These are phyloP conservation scores for Eucalyptus caleyi DNA, from an alignment of 345 rosid species.

Conservation along the genomic window DNA sequence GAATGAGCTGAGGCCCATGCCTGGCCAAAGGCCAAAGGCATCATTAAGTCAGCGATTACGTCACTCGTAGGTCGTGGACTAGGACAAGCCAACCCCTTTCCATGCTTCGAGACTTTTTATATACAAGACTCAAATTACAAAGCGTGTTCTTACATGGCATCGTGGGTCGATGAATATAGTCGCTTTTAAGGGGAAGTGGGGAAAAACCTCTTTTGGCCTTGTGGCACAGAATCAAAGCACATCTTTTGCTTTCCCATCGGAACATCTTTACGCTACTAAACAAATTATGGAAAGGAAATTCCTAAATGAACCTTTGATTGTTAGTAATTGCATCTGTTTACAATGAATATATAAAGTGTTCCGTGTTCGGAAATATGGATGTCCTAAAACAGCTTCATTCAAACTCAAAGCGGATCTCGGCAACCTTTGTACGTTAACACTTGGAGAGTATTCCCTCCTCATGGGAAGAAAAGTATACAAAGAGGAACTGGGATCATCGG, in stretches of 20 bases:
- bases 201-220: not conserved
- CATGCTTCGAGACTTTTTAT: not conserved
- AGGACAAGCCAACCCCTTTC: not conserved
- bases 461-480: no score
- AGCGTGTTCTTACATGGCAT: not conserved
- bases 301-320: not conserved
- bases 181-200: not conserved
- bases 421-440: no score
- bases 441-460: no score
- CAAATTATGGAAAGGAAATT: not conserved
- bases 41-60: not conserved
- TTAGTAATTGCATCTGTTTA: not conserved
- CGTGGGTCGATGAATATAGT: not conserved
- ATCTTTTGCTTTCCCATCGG: not conserved
- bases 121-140: not conserved
- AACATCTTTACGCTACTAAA: not conserved
- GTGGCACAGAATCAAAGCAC: not conserved
- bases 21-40: not conserved
- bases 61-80: not conserved
- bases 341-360: not conserved
- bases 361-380: rapidly evolving
- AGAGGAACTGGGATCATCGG: rapidly evolving
- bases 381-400: no score
- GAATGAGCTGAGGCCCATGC: not conserved
- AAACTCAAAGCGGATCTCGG: rapidly evolving